These are phyloP conservation scores for Pseudomassariella vexata DNA, from an alignment of 2,329 filamentous ascomycete genomes.

Conservation along the genomic window DNA sequence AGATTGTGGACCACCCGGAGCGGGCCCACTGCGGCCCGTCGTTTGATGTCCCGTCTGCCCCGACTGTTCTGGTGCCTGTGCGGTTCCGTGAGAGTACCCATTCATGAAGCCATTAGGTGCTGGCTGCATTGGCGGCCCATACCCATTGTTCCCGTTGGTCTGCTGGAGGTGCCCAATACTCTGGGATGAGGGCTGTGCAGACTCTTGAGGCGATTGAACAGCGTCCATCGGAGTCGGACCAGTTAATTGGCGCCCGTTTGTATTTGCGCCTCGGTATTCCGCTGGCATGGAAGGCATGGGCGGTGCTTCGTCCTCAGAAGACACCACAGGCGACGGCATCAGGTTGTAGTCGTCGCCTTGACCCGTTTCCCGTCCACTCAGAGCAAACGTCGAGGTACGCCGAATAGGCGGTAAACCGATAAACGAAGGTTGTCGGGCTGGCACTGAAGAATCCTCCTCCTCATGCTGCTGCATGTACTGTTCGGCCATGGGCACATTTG, in stretches of 20 bases:
- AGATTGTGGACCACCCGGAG: constrained; percentile 12
- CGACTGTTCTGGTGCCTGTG: constrained; percentile 1
- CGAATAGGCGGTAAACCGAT: constrained; percentile 53
- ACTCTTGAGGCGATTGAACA: constrained; percentile 6
- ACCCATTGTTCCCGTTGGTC: constrained; percentile 10
- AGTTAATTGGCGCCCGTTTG: too few species aligned
- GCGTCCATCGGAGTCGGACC: neutral
- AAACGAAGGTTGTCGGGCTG: constrained; percentile 44
- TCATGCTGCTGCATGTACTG: constrained; percentile 13
- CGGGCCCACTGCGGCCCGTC: constrained; percentile 14
- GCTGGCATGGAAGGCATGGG: constrained; percentile 7
- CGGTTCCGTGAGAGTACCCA: constrained; percentile 1
- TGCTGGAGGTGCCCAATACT: constrained; percentile 3
- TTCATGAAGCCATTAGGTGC: constrained; percentile 9
- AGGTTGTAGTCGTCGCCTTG: constrained; percentile 28
- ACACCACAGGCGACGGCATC: constrained; percentile 16
- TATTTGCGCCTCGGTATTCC: too few species aligned
- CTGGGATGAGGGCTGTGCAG: constrained; percentile 12
- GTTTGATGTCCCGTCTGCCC: constrained; percentile 8
- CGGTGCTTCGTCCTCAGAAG: constrained; percentile 16
- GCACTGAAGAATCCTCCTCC: constrained; percentile 14
- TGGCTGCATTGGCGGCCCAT: constrained; percentile 6
- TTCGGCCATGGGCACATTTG: constrained; percentile 11
- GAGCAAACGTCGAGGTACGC: constrained; percentile 50
- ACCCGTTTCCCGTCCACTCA: constrained; percentile 25